These are phyloP conservation scores for Penicillium taxi DNA, from an alignment of 495 filamentous ascomycete genomes.

Conservation along the genomic window DNA sequence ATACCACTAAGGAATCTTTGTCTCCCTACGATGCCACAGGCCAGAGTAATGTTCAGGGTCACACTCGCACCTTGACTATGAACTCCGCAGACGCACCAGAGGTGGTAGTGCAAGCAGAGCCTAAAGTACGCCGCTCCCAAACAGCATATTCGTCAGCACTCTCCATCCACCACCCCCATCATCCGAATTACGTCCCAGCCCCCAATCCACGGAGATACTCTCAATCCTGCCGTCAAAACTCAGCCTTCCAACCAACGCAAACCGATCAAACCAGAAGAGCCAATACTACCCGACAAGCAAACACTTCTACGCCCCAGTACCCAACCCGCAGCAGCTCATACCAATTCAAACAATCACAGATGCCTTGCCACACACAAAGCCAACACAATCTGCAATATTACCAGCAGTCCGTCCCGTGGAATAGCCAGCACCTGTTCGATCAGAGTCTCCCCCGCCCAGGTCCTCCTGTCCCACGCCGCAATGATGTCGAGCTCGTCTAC, in stretches of 20 bases:
- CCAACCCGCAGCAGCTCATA: slow-evolving; percentile 16
- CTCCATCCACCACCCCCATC: slow-evolving; percentile 23
- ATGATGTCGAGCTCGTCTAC: slow-evolving; percentile 30
- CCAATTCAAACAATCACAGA: slow-evolving; percentile 21
- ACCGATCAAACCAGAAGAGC: slow-evolving; percentile 6
- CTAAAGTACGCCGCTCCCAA: slow-evolving; percentile 26
- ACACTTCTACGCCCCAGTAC: slow-evolving; percentile 3
- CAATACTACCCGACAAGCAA: slow-evolving; percentile 6
- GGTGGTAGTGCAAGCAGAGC: slow-evolving; percentile 25
- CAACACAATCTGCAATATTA: slow-evolving; percentile 21
- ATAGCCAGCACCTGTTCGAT: slow-evolving; percentile 16
- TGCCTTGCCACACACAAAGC: slow-evolving; percentile 25
- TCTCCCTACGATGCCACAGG: neutral
- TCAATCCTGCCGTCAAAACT: slow-evolving; percentile 12
- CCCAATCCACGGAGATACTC: slow-evolving; percentile 14
- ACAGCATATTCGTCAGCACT: slow-evolving; percentile 14
- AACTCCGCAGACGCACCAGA: slow-evolving; percentile 37
- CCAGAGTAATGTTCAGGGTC: slow-evolving; percentile 3
- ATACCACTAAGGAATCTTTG: neutral
- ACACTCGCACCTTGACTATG: slow-evolving; percentile 28
- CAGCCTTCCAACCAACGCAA: slow-evolving; percentile 1
- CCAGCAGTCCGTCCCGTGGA: slow-evolving; percentile 13
- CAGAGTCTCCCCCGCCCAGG: slow-evolving; percentile 15
- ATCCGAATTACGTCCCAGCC: slow-evolving; percentile 20
- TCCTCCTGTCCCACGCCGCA: slow-evolving; percentile 19